Base-by-base conservation (phyloP, 2,329 filamentous ascomycete genomes). In the Penicillium verrucosum region DNA sequence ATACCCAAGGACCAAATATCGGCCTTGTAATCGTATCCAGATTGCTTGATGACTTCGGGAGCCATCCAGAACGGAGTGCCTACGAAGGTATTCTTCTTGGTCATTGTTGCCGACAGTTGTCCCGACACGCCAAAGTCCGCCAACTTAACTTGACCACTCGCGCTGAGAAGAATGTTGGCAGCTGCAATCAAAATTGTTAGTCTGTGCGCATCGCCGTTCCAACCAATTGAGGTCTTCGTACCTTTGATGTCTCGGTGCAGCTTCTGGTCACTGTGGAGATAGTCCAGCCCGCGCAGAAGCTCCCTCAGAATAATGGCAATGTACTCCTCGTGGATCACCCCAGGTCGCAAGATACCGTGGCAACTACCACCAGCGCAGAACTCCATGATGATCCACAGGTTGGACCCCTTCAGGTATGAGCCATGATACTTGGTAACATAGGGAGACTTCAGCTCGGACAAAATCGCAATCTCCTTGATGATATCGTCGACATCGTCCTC, bases 51-150 rank as follows among this genome's bases (percentile, higher is more conserved):
- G 54, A 97, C 93, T 77, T 99, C 93, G 11, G 93, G 93, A 3
- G 94, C 93, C 93, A 99, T 99, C 94, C 94, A 99, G 73, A 97
- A 99, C 1, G 94, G 93, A 0, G 93, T 97, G 34, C 94, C 94
- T 32, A 99, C 93, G 73, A 97, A 99, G 0, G 93, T 97, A 72
- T 97, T 97, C 79, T 97, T 97, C 82, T 97, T 97, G 60, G 93
- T 97, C 92, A 97, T 97, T 48, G 93, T 99, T 7, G 93, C 93
- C 10, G 93, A 95, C 23, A 97, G 82, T 76, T 97, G 94, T 29
- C 93, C 93, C 1, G 93, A 97, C 7, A 99, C 94, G 57, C 93
- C 93, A 77, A 99, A 99, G 73, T 99, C 93, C 14, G 93, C 93
- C 55, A 97, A 81, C 75, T 99, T 99, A 66, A 99, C 93, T 77